Conservation (phyloP, 129 eudicot genomes). For the Dittrichia graveolens region DNA sequence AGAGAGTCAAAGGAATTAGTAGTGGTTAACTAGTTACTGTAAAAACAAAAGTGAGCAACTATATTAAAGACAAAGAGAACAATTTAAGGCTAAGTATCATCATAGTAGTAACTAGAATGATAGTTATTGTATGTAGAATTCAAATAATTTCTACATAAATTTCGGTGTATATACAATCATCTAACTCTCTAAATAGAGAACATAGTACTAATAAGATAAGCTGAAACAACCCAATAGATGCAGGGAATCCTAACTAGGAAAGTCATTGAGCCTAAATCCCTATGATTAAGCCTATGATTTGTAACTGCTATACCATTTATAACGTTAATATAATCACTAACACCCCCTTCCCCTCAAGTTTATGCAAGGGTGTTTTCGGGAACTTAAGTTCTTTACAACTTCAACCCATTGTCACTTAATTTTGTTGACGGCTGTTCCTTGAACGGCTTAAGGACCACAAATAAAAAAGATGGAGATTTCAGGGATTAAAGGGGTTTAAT, state of each 20-base stretch:
- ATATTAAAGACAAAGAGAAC: neutral
- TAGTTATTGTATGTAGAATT: neutral
- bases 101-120: neutral
- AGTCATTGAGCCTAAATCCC: neutral
- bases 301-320: constrained; percentile 12
- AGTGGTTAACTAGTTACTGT: neutral
- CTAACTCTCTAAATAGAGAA: neutral
- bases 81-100: neutral
- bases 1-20: constrained; percentile 2
- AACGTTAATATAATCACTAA: neutral
- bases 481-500: too few relatives aligned
- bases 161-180: neutral
- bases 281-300: neutral
- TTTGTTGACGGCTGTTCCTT: too few relatives aligned
- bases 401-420: too few relatives aligned
- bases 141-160: neutral
- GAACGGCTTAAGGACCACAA: too few relatives aligned
- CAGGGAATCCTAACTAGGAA: neutral
- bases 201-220: neutral
- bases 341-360: neutral
- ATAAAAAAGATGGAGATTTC: too few relatives aligned
- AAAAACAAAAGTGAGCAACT: neutral
- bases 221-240: neutral
- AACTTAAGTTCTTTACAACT: too few relatives aligned
- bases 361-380: too few relatives aligned